Evolutionary conservation across 768 basidiomycete genomes (phyloP), one percentile per base, ranked within the genome.

Genomic region (Mycena galopus): DNA sequence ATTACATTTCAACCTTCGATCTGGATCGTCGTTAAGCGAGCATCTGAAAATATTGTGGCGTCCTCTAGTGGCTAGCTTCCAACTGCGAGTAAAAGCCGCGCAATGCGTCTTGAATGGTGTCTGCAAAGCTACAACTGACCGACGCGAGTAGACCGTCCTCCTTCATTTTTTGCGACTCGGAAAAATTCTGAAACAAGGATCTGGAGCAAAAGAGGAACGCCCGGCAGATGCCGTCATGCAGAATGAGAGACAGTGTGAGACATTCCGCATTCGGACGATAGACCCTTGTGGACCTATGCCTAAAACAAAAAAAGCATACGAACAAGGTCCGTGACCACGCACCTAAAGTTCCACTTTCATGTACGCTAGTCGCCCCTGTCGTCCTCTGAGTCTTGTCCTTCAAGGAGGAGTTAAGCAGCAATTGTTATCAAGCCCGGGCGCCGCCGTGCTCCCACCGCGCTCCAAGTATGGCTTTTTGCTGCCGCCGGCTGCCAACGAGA

Each of bases 21-120:
- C 53, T 29, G 16, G 56, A 59, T 59, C 57, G 57, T 59, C n/a
- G 35, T 37, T 37, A 59, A 35, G 57, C 57, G 57, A 59, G 12
- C n/a, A 59, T 59, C 57, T 37, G 9, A 59, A 59, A 37, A 16
- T 5, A 25, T 37, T 37, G 57, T 25, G 57, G 33, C 57, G 35
- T 32, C n/a, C 21, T 12, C 9, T 44, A 4, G 42, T 4, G 4
- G 42, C 17, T 37, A 6, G 42, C 9, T 44, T 47, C n/a, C 10
- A 21, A 19, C 3, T 19, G 44, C 21, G 21, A n/a, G n/a, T n/a
- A 47, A 47, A 47, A 47, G 44, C 44, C 50, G 50, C 9, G 4
- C 25, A 51, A 25, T 23, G 25, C 50, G 50, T 25, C 50, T 51
- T 51, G 50, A 51, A 51, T 51, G 50, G 10, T 51, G 5, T 12